Conservation (phyloP, 2,329 filamentous ascomycete genomes). For the Cladosporium colombiae region DNA sequence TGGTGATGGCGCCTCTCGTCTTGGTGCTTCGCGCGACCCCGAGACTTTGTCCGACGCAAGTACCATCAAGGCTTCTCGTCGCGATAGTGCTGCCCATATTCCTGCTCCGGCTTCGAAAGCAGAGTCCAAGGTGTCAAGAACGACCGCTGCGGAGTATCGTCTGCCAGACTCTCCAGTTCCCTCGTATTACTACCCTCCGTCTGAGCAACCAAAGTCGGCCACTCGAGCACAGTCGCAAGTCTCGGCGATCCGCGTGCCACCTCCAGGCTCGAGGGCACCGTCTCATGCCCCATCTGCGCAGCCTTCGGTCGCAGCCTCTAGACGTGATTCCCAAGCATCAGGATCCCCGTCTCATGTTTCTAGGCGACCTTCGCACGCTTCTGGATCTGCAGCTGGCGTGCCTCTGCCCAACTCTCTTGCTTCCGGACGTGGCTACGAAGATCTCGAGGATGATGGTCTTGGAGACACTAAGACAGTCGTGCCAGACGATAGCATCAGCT, state of each 20-base stretch:
- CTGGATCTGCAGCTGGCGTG: conserved; percentile 12
- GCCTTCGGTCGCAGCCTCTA: background rate
- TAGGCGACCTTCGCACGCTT: conserved; percentile 8
- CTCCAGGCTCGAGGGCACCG: conserved; percentile 22
- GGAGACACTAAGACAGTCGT: conserved; percentile 48
- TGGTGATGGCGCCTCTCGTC: conserved; percentile 17
- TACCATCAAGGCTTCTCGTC: conserved; percentile 33
- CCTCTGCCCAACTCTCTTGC: conserved; percentile 28
- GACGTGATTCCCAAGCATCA: conserved; percentile 8
- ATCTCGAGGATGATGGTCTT: conserved; percentile 39
- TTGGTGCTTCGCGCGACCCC: conserved; percentile 25
- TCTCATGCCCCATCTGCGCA: conserved; percentile 24
- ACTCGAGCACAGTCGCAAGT: conserved; percentile 20
- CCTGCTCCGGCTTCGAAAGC: conserved; percentile 28
- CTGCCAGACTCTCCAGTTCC: conserved; percentile 12
- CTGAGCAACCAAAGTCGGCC: conserved; percentile 2
- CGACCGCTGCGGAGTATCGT: conserved; percentile 13
- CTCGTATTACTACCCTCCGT: conserved; percentile 11
- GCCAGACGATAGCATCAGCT: conserved; percentile 52
- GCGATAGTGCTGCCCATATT: conserved; percentile 31
- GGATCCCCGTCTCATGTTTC: background rate
- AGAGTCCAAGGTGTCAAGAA: conserved; percentile 8
- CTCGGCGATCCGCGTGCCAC: conserved; percentile 24
- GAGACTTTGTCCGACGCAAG: conserved; percentile 30
- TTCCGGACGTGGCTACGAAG: conserved; percentile 5